phyloP scores from a whole-genome alignment of 2,329 filamentous ascomycete species.

The Colletotrichum chrysophilum region DNA sequence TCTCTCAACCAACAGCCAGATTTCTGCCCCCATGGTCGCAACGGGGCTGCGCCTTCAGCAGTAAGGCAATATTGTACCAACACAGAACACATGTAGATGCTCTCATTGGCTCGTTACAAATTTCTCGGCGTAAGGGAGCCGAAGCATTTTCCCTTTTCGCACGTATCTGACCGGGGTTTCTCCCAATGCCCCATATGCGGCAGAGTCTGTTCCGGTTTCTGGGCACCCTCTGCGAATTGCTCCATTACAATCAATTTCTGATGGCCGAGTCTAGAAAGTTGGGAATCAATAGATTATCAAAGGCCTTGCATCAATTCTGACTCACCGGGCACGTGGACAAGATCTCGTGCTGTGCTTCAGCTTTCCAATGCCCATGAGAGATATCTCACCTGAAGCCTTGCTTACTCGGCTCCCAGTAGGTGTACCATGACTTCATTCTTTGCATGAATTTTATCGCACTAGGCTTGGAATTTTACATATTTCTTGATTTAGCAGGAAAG shows the following conservation, averaged over 20 bases:
- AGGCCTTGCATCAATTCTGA: fast-evolving
- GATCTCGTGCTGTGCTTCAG: background rate
- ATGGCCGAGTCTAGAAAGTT: background rate
- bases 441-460: background rate
- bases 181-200: background rate
- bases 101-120: background rate
- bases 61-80: background rate
- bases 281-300: background rate
- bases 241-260: background rate
- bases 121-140: background rate
- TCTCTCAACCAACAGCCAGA: background rate
- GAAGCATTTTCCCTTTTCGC: background rate
- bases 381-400: background rate
- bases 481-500: background rate
- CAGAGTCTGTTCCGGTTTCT: background rate
- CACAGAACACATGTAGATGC: background rate
- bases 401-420: background rate
- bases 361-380: background rate
- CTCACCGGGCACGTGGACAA: background rate
- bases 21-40: background rate
- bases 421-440: background rate
- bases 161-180: background rate
- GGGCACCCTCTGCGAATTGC: background rate
- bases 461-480: background rate
- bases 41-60: background rate